Evolutionary conservation across 108 stramenopile species (phyloP), one percentile per base, ranked within the genome.

Genomic region (Aurantiochytrium sp.): DNA sequence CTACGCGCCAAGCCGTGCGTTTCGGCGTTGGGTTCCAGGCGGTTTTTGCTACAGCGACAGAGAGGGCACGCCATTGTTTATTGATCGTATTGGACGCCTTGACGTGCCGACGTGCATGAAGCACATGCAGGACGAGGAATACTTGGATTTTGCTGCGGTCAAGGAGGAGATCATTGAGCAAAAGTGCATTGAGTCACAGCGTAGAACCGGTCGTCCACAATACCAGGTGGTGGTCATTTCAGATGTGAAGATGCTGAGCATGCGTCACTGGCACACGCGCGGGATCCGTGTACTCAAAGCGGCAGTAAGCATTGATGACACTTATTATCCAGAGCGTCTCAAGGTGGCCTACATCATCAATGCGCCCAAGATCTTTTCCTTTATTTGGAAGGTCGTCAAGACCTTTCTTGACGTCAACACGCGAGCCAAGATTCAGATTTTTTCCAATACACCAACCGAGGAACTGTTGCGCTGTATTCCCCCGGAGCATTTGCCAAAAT

Each of bases 311-410:
- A 83, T 83, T 53, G 49, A 83, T 53, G 76, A 83, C 51, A 23
- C 44, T 23, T 83, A 83, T 53, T 83, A 83, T 35, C 76, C 76
- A 12, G 76, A 83, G 28, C 45, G 76, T 12, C 76, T 83, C 51
- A 83, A 83, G 76, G 76, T 35, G n/a, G 76, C 76, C 3, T 53
- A 53, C 4, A 45, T 83, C 4, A 83, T 83, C 51, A 83, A 83
- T 35, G 76, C 76, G 45, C 76, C 76, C 6, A 53, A 53, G 51
- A 8, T 47, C 28, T 83, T 83, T 47, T 6, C 76, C 28, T 53
- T 83, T 18, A 47, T 83, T 83, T 83, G 76, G 76, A 83, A 35
- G 12, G 76, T 83, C 16, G 76, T 83, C 6, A 83, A 83, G 76
- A 53, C 12, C 23, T 83, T 83, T 23, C 51, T 83, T 6, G 49